Conservation (phyloP, 176 grass and related monocot species). For the Triticum aestivum region DNA sequence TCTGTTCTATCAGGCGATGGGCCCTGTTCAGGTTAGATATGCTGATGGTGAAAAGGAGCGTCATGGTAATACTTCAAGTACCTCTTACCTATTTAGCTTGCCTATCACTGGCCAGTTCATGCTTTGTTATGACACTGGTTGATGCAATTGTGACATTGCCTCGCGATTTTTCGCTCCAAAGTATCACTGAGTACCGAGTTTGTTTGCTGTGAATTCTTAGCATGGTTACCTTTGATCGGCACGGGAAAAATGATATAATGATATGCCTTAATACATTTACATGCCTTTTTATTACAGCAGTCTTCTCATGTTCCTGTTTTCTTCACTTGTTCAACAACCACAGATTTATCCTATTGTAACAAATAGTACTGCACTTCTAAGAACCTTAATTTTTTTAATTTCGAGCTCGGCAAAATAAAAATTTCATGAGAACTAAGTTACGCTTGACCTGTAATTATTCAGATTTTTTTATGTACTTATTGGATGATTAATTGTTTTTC, state of each 20-base stretch:
- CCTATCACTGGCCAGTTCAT: neutral
- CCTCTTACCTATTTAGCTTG: neutral
- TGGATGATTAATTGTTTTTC: slow-evolving; percentile 23
- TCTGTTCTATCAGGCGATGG: slow-evolving; percentile 62
- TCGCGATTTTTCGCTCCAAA: neutral
- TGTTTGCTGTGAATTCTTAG: neutral
- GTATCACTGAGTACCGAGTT: neutral
- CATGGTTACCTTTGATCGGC: neutral
- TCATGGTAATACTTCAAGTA: slow-evolving; percentile 59
- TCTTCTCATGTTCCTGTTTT: slow-evolving; percentile 21
- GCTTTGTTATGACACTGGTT: neutral
- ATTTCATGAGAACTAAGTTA: slow-evolving; percentile 21
- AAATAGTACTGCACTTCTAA: neutral
- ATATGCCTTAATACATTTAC: neutral
- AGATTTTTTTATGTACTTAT: neutral
- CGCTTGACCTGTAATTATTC: slow-evolving; percentile 19
- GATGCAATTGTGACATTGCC: neutral
- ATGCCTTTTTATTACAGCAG: neutral
- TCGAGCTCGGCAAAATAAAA: neutral
- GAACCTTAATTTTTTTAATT: slow-evolving; percentile 25
- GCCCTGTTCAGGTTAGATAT: slow-evolving; percentile 98
- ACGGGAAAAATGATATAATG: neutral
- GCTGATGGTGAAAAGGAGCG: slow-evolving; percentile 93
- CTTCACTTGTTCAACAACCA: neutral
- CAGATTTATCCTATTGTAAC: slow-evolving; percentile 11